Conservation (phyloP, 2,329 filamentous ascomycete genomes). For the Hymenoscyphus albidus region DNA sequence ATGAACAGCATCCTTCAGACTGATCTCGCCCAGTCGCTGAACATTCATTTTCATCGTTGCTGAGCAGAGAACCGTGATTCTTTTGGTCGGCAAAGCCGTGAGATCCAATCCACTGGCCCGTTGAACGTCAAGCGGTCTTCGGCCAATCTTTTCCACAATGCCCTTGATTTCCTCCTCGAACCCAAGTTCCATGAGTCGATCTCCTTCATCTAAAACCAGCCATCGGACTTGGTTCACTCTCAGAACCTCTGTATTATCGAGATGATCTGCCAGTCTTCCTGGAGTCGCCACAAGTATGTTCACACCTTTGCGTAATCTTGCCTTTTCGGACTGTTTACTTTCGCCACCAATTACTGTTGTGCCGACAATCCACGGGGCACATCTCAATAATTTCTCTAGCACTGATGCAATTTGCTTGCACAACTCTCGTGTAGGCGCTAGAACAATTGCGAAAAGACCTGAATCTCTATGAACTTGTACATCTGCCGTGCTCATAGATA, state of each 20-base stretch:
- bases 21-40: conserved; percentile 89
- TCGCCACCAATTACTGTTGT: conserved; percentile 74
- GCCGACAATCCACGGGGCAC: conserved; percentile 88
- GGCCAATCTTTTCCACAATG: conserved; percentile 75
- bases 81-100: conserved; percentile 64
- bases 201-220: conserved; percentile 92
- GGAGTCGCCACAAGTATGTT: conserved; percentile 96
- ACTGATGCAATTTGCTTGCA: conserved; percentile 91
- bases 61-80: conserved; percentile 87
- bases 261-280: conserved; percentile 83
- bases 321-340: conserved; percentile 79
- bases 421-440: conserved; percentile 89
- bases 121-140: conserved; percentile 55
- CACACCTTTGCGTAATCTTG: conserved; percentile 85
- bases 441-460: conserved; percentile 87
- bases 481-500: conserved; percentile 62
- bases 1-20: conserved; percentile 85
- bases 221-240: conserved; percentile 87
- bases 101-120: conserved; percentile 56
- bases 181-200: conserved; percentile 96
- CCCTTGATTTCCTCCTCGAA: conserved; percentile 92
- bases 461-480: conserved; percentile 72
- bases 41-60: conserved; percentile 98
- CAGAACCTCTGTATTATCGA: conserved; percentile 86
- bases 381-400: conserved; percentile 79